phyloP scores from a whole-genome alignment of 805 yeast species.

The Millerozyma miso region DNA sequence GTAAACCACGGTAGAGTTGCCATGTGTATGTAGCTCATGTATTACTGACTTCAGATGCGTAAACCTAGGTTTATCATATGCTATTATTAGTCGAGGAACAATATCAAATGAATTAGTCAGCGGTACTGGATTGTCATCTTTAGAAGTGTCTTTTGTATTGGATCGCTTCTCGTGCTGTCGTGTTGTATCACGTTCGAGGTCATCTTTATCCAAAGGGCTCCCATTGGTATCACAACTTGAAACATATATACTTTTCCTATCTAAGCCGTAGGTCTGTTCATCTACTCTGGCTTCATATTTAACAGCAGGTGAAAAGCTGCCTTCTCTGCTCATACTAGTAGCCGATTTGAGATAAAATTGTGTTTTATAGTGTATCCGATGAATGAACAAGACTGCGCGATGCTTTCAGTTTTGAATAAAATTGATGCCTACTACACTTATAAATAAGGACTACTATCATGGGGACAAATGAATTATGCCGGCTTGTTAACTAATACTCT shows the following conservation, averaged over 20 bases:
- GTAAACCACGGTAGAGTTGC: conserved; percentile 17
- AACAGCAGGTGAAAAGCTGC: background rate
- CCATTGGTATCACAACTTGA: background rate
- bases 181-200: background rate
- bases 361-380: background rate
- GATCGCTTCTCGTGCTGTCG: background rate
- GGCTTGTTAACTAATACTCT: too few species aligned
- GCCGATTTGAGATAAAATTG: background rate
- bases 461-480: too few species aligned
- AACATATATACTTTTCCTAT: background rate
- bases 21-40: conserved; percentile 16
- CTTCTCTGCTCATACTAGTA: background rate
- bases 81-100: conserved; percentile 11
- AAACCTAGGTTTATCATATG: conserved; percentile 26
- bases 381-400: background rate
- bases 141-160: background rate
- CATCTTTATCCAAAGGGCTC: background rate
- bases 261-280: background rate
- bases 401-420: background rate
- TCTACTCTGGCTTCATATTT: background rate
- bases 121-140: background rate
- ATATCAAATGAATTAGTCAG: background rate
- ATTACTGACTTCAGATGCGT: conserved; percentile 24
- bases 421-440: background rate
- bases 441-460: background rate